Evolutionary conservation across 2,329 filamentous ascomycete genomes (phyloP).

Genomic region (Trichoderma koningii): DNA sequence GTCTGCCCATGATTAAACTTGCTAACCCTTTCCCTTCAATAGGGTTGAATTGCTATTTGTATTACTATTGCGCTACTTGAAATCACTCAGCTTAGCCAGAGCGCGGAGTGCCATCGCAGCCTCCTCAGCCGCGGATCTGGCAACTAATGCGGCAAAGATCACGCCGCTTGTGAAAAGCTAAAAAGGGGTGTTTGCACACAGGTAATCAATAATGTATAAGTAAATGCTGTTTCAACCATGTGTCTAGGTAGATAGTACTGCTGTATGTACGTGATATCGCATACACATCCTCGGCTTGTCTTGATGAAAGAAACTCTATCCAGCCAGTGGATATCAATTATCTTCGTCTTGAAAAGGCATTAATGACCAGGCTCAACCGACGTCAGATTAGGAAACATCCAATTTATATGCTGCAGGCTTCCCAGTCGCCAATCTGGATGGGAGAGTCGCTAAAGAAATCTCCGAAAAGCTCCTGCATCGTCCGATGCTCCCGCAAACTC

Average conservation of each 20-base stretch:
- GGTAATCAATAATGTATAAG: not conserved
- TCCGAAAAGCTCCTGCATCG: constrained; percentile 50
- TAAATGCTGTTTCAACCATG: not conserved
- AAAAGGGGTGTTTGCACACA: not conserved
- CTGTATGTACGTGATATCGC: not conserved
- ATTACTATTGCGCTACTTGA: constrained; percentile 79
- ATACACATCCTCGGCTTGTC: constrained; percentile 10
- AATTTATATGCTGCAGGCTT: constrained; percentile 29
- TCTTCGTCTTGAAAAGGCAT: not conserved
- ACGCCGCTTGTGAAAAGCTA: constrained; percentile 34
- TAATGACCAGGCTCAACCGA: not conserved
- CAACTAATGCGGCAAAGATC: constrained; percentile 49
- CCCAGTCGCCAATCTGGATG: constrained; percentile 49
- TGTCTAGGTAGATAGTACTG: constrained; percentile 8
- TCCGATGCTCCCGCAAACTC: constrained; percentile 62
- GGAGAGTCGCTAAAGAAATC: constrained; percentile 55
- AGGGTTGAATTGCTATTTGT: constrained; percentile 89
- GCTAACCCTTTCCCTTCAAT: constrained; percentile 29
- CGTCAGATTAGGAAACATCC: too few species aligned
- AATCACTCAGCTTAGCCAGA: constrained; percentile 68
- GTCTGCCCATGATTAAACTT: not conserved
- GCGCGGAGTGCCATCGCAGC: constrained; percentile 66
- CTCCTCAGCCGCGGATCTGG: constrained; percentile 45
- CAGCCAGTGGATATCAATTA: not conserved
- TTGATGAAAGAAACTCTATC: not conserved